Percentiles rank a stretch among this genome's conserved stretches.
These are phyloP conservation scores for Sporisorium iseilematis-ciliati DNA, from an alignment of 1,284 basidiomycete species.

Conservation along the genomic window DNA sequence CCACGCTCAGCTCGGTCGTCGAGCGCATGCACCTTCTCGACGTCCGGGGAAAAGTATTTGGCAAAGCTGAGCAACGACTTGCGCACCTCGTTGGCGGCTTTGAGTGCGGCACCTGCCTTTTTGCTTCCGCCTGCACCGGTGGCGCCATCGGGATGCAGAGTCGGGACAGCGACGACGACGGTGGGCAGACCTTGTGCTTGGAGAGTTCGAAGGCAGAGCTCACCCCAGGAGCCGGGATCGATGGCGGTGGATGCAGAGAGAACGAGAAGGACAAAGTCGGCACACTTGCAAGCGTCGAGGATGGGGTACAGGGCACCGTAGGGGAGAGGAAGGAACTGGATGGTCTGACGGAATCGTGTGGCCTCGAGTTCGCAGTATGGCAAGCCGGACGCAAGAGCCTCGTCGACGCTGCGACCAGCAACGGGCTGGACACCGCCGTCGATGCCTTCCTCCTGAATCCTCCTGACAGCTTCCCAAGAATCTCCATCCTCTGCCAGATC, in stretches of 20 bases:
- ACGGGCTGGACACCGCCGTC: slow-evolving; percentile 71
- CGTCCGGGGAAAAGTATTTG: slow-evolving; percentile 92
- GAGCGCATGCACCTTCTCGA: slow-evolving; percentile 74
- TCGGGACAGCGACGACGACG: slow-evolving; percentile 76
- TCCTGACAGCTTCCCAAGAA: slow-evolving; percentile 73
- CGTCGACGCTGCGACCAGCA: slow-evolving; percentile 53
- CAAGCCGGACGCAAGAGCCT: slow-evolving; percentile 32
- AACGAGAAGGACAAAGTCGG: slow-evolving; percentile 89
- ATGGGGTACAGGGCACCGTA: slow-evolving; percentile 77
- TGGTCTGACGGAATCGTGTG: slow-evolving; percentile 86
- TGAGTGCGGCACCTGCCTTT: slow-evolving; percentile 50
- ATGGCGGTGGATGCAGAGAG: slow-evolving; percentile 87
- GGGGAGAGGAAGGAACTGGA: slow-evolving; percentile 81
- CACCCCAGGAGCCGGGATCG: slow-evolving; percentile 79
- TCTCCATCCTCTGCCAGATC: slow-evolving; percentile 80
- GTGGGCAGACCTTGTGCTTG: slow-evolving; percentile 76
- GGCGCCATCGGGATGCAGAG: slow-evolving; percentile 47
- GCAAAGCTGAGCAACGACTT: slow-evolving; percentile 74
- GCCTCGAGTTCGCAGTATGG: slow-evolving; percentile 71
- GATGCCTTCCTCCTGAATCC: slow-evolving; percentile 78
- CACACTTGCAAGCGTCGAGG: slow-evolving; percentile 86
- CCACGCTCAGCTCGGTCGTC: slow-evolving; percentile 77
- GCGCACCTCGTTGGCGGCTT: slow-evolving; percentile 63
- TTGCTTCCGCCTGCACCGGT: slow-evolving; percentile 47
- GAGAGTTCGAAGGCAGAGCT: slow-evolving; percentile 87